phyloP scores from a whole-genome alignment of 306 rosid species.

The Prunus davidiana region DNA sequence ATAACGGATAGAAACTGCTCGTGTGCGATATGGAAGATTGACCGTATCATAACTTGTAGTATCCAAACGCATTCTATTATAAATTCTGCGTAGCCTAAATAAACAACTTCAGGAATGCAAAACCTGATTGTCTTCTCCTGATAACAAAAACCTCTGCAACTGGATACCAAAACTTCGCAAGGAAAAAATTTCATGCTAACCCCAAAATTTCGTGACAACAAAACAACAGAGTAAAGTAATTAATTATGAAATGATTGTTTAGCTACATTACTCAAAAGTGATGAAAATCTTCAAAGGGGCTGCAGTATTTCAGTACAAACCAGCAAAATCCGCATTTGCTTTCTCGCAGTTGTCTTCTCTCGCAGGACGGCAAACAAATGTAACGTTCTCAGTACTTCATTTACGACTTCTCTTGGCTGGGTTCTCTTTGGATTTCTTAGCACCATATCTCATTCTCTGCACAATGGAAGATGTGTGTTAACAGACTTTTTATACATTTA shows the following conservation, averaged over 20 bases:
- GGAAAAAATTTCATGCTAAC: background rate
- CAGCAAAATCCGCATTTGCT: background rate
- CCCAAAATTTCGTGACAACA: background rate
- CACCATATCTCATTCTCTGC: slow-evolving; percentile 41
- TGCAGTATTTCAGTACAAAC: background rate
- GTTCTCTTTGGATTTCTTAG: slow-evolving; percentile 19
- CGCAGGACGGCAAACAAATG: background rate
- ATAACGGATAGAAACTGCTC: too few relatives aligned
- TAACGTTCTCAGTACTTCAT: slow-evolving; percentile 23
- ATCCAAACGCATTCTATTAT: background rate
- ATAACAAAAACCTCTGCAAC: background rate
- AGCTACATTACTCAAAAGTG: background rate
- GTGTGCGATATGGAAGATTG: background rate
- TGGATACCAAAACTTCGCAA: background rate
- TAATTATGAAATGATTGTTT: background rate
- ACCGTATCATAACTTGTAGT: background rate
- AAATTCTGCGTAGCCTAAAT: background rate
- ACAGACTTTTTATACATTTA: background rate
- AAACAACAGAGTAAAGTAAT: background rate
- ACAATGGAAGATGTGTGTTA: slow-evolving; percentile 19
- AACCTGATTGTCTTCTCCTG: background rate
- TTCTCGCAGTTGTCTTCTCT: slow-evolving; percentile 1
- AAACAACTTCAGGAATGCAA: background rate
- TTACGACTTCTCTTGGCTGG: slow-evolving; percentile 47
- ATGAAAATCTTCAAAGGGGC: background rate